These are phyloP conservation scores for Ananas comosus DNA, from an alignment of 176 grass and related monocot genomes.

Conservation along the genomic window DNA sequence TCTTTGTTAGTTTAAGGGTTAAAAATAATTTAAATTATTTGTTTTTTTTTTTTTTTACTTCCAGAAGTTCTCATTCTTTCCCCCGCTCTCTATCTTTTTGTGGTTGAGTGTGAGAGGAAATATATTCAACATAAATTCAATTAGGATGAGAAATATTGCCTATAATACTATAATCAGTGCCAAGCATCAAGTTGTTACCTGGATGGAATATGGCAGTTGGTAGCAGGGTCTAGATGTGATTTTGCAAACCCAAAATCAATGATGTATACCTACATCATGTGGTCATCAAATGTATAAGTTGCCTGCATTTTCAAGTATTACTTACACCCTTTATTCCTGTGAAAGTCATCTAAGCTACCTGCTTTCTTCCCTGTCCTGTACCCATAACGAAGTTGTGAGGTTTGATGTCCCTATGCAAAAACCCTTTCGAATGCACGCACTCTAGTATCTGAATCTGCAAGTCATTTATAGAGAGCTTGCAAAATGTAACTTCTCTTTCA, in stretches of 20 bases:
- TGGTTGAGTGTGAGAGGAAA: not conserved
- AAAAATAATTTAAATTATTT: no score
- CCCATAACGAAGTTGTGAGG: conserved; percentile 99
- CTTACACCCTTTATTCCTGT: no score
- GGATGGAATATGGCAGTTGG: conserved; percentile 52
- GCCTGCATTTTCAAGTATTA: no score
- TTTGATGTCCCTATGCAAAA: conserved; percentile 92
- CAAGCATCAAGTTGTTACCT: conserved; percentile 24
- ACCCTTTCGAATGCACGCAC: conserved; percentile 87
- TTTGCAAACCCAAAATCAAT: conserved; percentile 57
- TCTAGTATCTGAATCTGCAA: conserved; percentile 17
- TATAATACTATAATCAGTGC: no score
- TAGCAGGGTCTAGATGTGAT: conserved; percentile 35
- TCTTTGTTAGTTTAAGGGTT: no score
- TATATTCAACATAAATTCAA: not conserved
- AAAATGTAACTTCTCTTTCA: no score
- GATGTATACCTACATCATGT: conserved; percentile 32
- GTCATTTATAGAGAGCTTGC: no score
- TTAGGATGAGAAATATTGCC: conserved; percentile 2
- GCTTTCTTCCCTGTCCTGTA: conserved; percentile 78
- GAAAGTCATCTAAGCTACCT: conserved; percentile 33
- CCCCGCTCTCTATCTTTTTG: no score
- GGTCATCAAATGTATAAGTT: no score
- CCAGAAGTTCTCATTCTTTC: no score
- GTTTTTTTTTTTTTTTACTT: no score